Percentiles rank a stretch among this genome's conserved stretches.
phyloP scores from a whole-genome alignment of 2,329 filamentous ascomycete genomes.

The Calonectria honghensis region DNA sequence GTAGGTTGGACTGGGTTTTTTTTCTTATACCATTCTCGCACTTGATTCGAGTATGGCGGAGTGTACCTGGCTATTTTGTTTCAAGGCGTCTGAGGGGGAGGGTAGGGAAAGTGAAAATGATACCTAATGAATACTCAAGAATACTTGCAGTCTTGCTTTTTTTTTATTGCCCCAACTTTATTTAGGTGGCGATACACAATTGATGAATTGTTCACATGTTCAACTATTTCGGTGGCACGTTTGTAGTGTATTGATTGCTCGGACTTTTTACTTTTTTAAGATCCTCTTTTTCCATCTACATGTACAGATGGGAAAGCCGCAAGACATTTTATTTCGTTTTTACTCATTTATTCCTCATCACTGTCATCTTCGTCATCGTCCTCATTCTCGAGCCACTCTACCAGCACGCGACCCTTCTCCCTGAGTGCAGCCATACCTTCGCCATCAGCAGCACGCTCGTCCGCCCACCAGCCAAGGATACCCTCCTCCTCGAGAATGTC shows the following conservation, averaged over 20 bases:
- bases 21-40: conserved; percentile 27
- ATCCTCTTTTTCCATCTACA: conserved; percentile 24
- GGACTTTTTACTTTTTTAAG: conserved; percentile 16
- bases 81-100: conserved; percentile 48
- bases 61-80: conserved; percentile 25
- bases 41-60: conserved; percentile 20
- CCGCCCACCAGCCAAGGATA: conserved; percentile 91
- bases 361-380: conserved; percentile 78
- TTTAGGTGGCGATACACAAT: background rate
- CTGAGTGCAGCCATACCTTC: conserved; percentile 83
- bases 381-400: conserved; percentile 88
- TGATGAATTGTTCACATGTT: conserved; percentile 22
- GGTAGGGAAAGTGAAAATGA: conserved; percentile 37
- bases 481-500: conserved; percentile 94
- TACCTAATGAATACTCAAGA: conserved; percentile 34
- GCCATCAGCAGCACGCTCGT: conserved; percentile 79
- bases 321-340: background rate
- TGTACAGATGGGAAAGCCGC: conserved; percentile 20
- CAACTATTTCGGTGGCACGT: background rate
- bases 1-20: conserved; percentile 22
- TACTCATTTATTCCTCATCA: conserved; percentile 55
- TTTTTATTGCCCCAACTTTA: background rate
- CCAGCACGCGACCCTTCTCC: conserved; percentile 83
- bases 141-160: conserved; percentile 19
- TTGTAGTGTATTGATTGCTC: background rate